A percentile compares a stretch with the other conserved stretches of the same genome.
Evolutionary conservation across 2,329 filamentous ascomycete genomes (phyloP).

Genomic region (Stenocarpella maydis): DNA sequence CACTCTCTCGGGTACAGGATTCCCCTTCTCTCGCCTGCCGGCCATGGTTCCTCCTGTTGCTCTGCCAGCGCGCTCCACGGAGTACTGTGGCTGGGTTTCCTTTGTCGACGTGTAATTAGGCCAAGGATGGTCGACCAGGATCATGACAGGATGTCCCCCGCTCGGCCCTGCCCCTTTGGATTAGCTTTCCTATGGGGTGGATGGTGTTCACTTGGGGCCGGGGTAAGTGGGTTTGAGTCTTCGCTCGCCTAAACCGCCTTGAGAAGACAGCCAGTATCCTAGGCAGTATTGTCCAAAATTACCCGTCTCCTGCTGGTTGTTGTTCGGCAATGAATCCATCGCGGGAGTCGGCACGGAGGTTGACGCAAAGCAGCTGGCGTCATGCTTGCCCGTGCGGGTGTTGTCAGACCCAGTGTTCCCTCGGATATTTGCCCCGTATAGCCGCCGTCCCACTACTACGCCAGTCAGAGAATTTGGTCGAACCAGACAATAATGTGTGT

Average conservation of each 20-base stretch:
- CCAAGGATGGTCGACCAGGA: slow-evolving; percentile 13
- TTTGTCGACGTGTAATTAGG: slow-evolving; percentile 9
- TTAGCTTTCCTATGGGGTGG: slow-evolving; percentile 19
- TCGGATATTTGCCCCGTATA: slow-evolving; percentile 15
- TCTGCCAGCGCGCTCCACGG: too few species aligned
- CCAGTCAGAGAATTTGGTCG: not conserved
- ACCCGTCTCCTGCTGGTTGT: slow-evolving; percentile 16
- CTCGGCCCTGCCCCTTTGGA: slow-evolving; percentile 12
- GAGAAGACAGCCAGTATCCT: not conserved
- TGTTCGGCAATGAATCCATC: not conserved
- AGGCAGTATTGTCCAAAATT: not conserved
- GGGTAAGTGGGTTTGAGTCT: slow-evolving; percentile 16
- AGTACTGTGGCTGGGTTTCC: not conserved
- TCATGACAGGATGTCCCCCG: slow-evolving; percentile 20
- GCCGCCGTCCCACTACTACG: slow-evolving; percentile 9
- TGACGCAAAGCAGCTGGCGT: not conserved
- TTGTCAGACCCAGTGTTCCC: slow-evolving; percentile 18
- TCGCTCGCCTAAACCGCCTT: slow-evolving; percentile 7
- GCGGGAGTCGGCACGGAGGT: slow-evolving; percentile 17
- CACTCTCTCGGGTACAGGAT: not conserved
- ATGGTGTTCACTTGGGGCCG: slow-evolving; percentile 21
- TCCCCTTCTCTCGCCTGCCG: not conserved
- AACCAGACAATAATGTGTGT: not conserved
- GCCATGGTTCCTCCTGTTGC: not conserved
- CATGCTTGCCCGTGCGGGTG: not conserved